Evolutionary conservation across 352 stramenopile genomes (phyloP), one percentile per base, ranked within the genome.

Genomic region (Globisporangium nunn): DNA sequence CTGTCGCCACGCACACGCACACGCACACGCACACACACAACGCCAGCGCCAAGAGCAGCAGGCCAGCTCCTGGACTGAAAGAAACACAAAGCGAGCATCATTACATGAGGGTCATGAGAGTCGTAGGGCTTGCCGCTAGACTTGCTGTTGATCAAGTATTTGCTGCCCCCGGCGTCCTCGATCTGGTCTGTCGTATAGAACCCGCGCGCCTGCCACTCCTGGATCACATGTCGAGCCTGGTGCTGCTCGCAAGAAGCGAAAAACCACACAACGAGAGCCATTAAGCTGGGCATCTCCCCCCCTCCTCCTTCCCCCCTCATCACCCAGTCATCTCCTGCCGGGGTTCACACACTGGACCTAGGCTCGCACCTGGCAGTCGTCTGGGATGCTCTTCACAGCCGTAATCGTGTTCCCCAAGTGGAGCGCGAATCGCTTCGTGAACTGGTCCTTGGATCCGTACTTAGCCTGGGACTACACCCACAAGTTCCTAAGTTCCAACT

Each of bases 361-460:
- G 49, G 12, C 39, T 11, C 50, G 29, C 55, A 92, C 82, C 77
- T 91, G 78, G 12, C 65, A 65, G 1, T 90, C 67, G 2, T 74
- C 58, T 4, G 81, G 73, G 39, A 89, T 78, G 58, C 84, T 86
- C 60, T 87, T 87, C 33, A 91, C 69, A 0, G 84, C 80, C 8
- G 44, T 65, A 37, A 94, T 75, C n/a, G 84, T 94, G 55, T 90
- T 75, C 35, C 63, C 68, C 50, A 94, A 60, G 23, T 87, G 81
- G 39, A 88, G 69, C n/a, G 68, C 54, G 45, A 94, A 94, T n/a
- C 84, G 78, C 62, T 87, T 87, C 3, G 84, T 73, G 58, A 91
- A 94, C 28, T 66, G 54, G 39, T 92, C 81, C 28, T 90, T 94
- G 1, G 67, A 41, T 6, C 65, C 75, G 14, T 77, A 74, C 59